Conservation (phyloP, 768 basidiomycete species). For the Mycena latifolia region DNA sequence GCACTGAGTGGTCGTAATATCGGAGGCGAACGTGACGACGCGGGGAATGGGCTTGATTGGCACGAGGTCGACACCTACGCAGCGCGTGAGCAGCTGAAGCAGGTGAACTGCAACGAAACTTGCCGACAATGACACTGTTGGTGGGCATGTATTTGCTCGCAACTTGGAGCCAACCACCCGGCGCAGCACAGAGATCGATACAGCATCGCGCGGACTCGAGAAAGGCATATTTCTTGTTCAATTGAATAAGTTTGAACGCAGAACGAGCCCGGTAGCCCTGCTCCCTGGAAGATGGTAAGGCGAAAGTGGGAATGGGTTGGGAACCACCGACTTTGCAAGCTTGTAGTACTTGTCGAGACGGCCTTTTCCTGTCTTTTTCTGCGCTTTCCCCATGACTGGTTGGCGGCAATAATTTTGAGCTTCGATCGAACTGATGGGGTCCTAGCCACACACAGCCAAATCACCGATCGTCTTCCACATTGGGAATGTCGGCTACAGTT, state of each 20-base stretch:
- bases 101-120: constrained; percentile 41
- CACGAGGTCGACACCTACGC: constrained; percentile 91
- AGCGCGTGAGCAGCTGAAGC: constrained; percentile 28
- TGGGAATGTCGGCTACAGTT: too few relatives aligned
- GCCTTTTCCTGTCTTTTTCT: constrained; percentile 97
- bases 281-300: constrained; percentile 68
- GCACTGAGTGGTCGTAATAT: constrained; percentile 95
- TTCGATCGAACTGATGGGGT: constrained; percentile 17
- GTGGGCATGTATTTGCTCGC: constrained; percentile 97
- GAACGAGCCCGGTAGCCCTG: constrained; percentile 99
- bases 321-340: constrained; percentile 80
- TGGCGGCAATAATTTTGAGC: constrained; percentile 9
- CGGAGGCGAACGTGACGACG: constrained; percentile 91
- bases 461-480: neutral
- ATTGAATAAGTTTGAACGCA: constrained; percentile 98
- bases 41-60: constrained; percentile 96
- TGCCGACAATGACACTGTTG: constrained; percentile 92
- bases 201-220: constrained; percentile 91
- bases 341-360: constrained; percentile 98
- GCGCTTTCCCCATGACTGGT: constrained; percentile 81
- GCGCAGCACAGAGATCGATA: constrained; percentile 98
- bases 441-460: neutral
- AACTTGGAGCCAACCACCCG: constrained; percentile 99
- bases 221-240: constrained; percentile 98
- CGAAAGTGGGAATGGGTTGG: constrained; percentile 3